Evolutionary conservation across 495 filamentous ascomycete genomes (phyloP), one percentile per base, ranked within the genome.

Genomic region (Neurospora sp.): DNA sequence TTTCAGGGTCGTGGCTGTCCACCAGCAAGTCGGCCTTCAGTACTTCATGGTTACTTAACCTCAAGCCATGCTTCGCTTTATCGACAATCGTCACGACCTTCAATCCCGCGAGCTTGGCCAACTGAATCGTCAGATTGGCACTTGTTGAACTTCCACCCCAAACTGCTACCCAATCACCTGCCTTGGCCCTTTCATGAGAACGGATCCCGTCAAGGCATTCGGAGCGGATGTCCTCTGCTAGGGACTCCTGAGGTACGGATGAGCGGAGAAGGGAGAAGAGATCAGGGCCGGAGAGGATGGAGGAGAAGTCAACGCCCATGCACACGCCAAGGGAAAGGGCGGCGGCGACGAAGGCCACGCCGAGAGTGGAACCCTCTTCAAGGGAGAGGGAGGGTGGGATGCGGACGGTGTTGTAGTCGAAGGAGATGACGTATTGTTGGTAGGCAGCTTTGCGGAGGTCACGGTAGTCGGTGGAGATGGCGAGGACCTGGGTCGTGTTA

Each of bases 141-240:
- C 88, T 89, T 2, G 86, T 90, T 44, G 89, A 90, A 1, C 80
- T 82, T 86, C 89, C 90, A 75, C 89, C 90, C 90, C 90, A 92
- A 16, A 92, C 87, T 12, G 85, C 88, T 71, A 92, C 77, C 90
- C 89, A 92, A 39, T 92, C 90, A 0, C 87, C 89, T 9, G 73
- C 47, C 68, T 80, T 79, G 2, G 85, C 81, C 41, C 84, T 80
- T 72, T 88, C 87, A 12, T 78, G 74, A 14, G 78, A 74, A 9
- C 71, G 69, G 39, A 85, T 83, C 6, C 82, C 77, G 10, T 84
- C 78, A 39, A 90, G 85, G 45, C 85, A 87, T 70, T 92, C 89
- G 2, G 80, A 73, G 18, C 81, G 75, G 40, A 91, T 84, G 75
- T 91, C 88, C 37, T 77, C 72, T 1, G 89, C 82, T 22, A 91